Percentiles rank a stretch among this genome's conserved stretches.
phyloP scores from a whole-genome alignment of 1,284 basidiomycete genomes.

The Heterobasidion parviporum region DNA sequence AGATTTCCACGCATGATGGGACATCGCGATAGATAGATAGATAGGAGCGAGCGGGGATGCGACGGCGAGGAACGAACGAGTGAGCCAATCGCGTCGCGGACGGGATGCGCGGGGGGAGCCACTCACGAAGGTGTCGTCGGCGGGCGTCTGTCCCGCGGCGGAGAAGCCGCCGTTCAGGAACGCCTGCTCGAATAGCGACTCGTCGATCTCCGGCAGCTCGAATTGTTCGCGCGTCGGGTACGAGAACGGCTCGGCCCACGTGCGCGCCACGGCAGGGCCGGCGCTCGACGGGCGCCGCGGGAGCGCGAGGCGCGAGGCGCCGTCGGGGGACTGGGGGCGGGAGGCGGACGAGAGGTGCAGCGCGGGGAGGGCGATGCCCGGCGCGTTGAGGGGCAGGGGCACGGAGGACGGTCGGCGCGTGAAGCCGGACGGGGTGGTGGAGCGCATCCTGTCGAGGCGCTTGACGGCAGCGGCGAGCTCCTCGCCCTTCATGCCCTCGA shows the following conservation, averaged over 20 bases:
- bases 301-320: constrained; percentile 9
- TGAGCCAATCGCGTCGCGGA: background rate
- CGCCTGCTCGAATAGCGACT: constrained; percentile 38
- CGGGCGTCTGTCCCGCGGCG: too few species aligned
- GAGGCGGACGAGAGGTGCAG: constrained; percentile 23
- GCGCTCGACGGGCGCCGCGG: constrained; percentile 35
- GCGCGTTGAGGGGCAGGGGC: constrained; percentile 20
- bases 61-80: background rate
- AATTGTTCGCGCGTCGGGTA: constrained; percentile 31
- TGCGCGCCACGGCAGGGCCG: constrained; percentile 15
- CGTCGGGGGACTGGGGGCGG: constrained; percentile 34
- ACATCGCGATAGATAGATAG: background rate
- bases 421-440: constrained; percentile 10
- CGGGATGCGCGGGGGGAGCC: too few species aligned
- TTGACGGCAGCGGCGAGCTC: constrained; percentile 59
- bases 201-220: constrained; percentile 43
- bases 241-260: constrained; percentile 15
- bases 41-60: background rate
- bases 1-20: background rate
- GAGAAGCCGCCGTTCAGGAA: constrained; percentile 30
- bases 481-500: constrained; percentile 43
- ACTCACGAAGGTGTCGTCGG: too few species aligned
- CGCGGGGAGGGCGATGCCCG: constrained; percentile 30
- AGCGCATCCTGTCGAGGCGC: constrained; percentile 34
- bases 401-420: constrained; percentile 57